These are phyloP conservation scores for Vicia faba DNA, from an alignment of 306 rosid species.

Conservation along the genomic window DNA sequence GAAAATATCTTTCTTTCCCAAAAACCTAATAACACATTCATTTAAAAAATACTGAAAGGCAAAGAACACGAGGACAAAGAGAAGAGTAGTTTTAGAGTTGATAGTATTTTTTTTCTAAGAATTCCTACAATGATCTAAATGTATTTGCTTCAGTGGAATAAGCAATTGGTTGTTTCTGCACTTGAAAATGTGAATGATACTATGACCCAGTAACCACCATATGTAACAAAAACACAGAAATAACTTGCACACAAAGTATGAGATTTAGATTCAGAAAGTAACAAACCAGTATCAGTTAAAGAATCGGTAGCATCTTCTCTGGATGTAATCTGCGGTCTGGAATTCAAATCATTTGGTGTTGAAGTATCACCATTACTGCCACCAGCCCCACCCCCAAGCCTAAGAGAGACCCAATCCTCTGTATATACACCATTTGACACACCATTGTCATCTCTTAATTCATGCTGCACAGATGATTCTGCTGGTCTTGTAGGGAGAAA, in stretches of 20 bases:
- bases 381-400: constrained; percentile 79
- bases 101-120: background rate
- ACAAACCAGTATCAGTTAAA: constrained; percentile 74
- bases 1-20: background rate
- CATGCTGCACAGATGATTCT: constrained; percentile 64
- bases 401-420: constrained; percentile 92
- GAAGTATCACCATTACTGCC: constrained; percentile 60
- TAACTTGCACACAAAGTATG: background rate
- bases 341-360: constrained; percentile 55
- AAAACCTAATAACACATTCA: background rate
- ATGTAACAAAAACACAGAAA: background rate
- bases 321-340: constrained; percentile 60
- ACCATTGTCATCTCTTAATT: constrained; percentile 73
- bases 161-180: background rate
- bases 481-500: constrained; percentile 95
- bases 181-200: constrained; percentile 9
- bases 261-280: constrained; percentile 36
- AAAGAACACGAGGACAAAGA: background rate
- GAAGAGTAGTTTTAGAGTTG: background rate
- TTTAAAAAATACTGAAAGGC: constrained; percentile 4
- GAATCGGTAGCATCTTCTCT: constrained; percentile 58
- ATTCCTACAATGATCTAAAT: constrained; percentile 2
- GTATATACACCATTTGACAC: constrained; percentile 76
- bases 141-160: background rate
- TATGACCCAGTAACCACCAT: constrained; percentile 11